Base-by-base conservation (phyloP, 169 alveolate species). In the Plasmodium blacklocki region DNA sequence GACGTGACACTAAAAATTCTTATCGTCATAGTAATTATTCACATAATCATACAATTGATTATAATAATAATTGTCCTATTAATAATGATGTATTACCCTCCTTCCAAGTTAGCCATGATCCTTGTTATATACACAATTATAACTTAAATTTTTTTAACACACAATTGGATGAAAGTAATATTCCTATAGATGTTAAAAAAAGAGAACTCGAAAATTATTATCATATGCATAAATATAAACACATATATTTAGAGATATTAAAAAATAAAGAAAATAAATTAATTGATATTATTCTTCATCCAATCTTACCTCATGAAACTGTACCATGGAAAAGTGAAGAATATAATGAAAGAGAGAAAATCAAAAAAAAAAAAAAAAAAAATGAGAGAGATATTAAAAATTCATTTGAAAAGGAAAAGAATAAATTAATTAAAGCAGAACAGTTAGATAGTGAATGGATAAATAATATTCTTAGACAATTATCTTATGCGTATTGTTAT, bases 261-360 rank as follows among this genome's bases (percentile, higher is more conserved):
- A 89, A 94, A 52, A 60, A 92, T 68, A 86, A 93, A 68, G 93
- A 92, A 56, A 91, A 89, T 63, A 94, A 94, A 15, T 50, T 73
- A 15, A 68, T 94, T 39, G 21, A 92, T 50, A 45, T 91, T 18
- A 88, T 91, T 19, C 47, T 94, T 19, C 96, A 94, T 73, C 96
- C 96, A 12, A 59, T 94, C 21, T 83, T 85, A 47, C 94, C 93
- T 9, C 50, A 58, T 9, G 96, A 94, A 86, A 75, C 59, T 18
- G 78, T 93, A 14, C 89, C 94, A 1, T 88, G 93, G 93, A 89
- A 78, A 88, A 64, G 45, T 43, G 95, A 94, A 23, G 92, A 76
- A 12, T 94, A 76, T 68, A 56, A 67, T 26, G 93, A 88, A 47
- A 87, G 96, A n/a, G 91, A 90, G 26, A 73, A 78, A 78, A 49